These are phyloP conservation scores for Pterocarpus santalinus DNA, from an alignment of 306 rosid species.

Conservation along the genomic window DNA sequence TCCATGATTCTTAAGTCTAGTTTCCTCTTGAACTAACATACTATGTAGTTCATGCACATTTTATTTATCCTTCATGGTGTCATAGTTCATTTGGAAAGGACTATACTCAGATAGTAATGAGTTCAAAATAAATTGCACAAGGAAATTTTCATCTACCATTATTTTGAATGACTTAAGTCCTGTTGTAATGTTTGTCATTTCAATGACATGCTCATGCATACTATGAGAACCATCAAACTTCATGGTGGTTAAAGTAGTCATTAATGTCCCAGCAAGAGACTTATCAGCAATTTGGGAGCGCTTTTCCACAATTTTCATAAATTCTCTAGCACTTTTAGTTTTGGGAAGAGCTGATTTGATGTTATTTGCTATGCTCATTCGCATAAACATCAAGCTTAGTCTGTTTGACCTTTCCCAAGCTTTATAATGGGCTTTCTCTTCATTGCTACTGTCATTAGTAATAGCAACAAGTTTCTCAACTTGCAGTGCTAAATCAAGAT, in stretches of 20 bases:
- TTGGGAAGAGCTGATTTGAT: background rate
- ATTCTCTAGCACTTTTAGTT: background rate
- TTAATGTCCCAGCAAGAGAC: background rate
- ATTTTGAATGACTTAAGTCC: too few relatives aligned
- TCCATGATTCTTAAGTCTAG: background rate
- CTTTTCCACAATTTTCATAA: background rate
- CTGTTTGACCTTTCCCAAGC: too few relatives aligned
- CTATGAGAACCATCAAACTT: background rate
- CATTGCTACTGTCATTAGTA: too few relatives aligned
- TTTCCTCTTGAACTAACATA: background rate
- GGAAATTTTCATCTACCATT: too few relatives aligned
- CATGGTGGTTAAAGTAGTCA: background rate
- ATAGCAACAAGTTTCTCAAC: too few relatives aligned
- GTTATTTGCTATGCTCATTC: background rate
- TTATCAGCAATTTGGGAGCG: background rate
- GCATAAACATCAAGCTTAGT: background rate
- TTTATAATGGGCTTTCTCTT: too few relatives aligned
- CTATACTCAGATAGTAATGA: too few relatives aligned
- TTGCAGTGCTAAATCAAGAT: too few relatives aligned
- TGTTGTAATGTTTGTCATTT: too few relatives aligned
- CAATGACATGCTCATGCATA: too few relatives aligned
- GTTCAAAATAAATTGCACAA: too few relatives aligned
- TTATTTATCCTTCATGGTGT: background rate
- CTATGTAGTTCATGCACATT: background rate
- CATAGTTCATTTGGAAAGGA: too few relatives aligned